phyloP scores from a whole-genome alignment of 2,329 filamentous ascomycete species.

The Talaromyces atroroseus region DNA sequence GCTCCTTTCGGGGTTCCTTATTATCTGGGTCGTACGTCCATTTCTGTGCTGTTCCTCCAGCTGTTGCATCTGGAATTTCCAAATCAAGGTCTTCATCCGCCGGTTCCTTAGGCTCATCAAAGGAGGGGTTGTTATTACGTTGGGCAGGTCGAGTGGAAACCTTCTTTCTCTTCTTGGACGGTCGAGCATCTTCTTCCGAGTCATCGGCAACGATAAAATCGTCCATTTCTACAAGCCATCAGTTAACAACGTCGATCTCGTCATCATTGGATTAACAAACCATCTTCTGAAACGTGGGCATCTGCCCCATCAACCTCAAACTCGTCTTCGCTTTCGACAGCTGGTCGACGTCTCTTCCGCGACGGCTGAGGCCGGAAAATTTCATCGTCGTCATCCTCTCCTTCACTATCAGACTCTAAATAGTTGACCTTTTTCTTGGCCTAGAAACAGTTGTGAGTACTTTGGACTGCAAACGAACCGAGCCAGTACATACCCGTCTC shows the following conservation, averaged over 20 bases:
- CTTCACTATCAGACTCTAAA: slow-evolving; percentile 75
- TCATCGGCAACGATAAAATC: slow-evolving; percentile 87
- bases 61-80: slow-evolving; percentile 48
- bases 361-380: slow-evolving; percentile 55
- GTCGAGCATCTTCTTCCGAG: slow-evolving; percentile 66
- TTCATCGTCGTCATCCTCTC: slow-evolving; percentile 63
- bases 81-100: slow-evolving; percentile 52
- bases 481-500: slow-evolving; percentile 60
- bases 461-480: background rate
- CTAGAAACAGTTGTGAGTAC: slow-evolving; percentile 27
- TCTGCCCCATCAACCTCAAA: slow-evolving; percentile 57
- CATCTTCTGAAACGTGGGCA: slow-evolving; percentile 43
- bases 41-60: slow-evolving; percentile 66
- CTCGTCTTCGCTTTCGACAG: slow-evolving; percentile 63
- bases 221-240: slow-evolving; percentile 58
- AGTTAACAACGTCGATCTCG: slow-evolving; percentile 12
- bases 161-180: slow-evolving; percentile 68
- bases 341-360: slow-evolving; percentile 57
- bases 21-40: slow-evolving; percentile 71
- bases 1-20: slow-evolving; percentile 46
- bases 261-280: slow-evolving; percentile 30
- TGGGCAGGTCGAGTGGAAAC: slow-evolving; percentile 42
- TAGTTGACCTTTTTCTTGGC: slow-evolving; percentile 64
- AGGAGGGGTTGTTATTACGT: slow-evolving; percentile 25
- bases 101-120: slow-evolving; percentile 43